Evolutionary conservation across 257 asterid genomes (phyloP), one percentile per base, ranked within the genome.

Genomic region (Fraxinus anomala): DNA sequence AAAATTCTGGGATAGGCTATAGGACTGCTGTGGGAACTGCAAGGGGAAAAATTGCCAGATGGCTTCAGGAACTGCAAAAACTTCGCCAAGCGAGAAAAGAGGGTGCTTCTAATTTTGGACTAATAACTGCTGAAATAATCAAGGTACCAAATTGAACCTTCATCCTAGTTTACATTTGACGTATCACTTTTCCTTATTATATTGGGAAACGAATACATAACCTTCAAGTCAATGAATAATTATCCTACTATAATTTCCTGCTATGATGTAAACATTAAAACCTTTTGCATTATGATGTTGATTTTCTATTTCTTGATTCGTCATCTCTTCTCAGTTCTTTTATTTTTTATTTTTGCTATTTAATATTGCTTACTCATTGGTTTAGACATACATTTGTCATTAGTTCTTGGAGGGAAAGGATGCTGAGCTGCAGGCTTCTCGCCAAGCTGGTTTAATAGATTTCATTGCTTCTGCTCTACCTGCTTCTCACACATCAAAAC

Each of bases 41-140:
- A 66, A 89, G 97, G 87, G 92, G 82, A 33, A 96, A 96, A 89
- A 86, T 96, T 63, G 91, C 88, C 36, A 89, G 92, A 83, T 96
- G 96, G 98, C 85, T 96, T 83, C 99, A 96, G 89, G 99, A 96
- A 85, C 92, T 96, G 80, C 98, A 96, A 81, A 96, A 88, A 70
- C 96, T 90, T 77, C 97, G 99, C 65, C 98, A 96, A 85, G 99
- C 97, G 66, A 92, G 99, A 84, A 96, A 93, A 86, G 98, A 91
- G 59, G 99, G 99, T 73, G 97, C 97, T 76, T 89, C 89, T 37
- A 92, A 81, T 83, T 93, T 96, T 81, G 99, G 99, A 74, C 89
- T 92, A 34, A 91, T 96, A 75, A 84, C 97, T 47, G 91, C 98
- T 82, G 99, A 93, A 86, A 93, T 93, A 78, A 91, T 93, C 77